Evolutionary conservation across 805 yeast genomes (phyloP).

Genomic region (Limtongozyma cylindracea): DNA sequence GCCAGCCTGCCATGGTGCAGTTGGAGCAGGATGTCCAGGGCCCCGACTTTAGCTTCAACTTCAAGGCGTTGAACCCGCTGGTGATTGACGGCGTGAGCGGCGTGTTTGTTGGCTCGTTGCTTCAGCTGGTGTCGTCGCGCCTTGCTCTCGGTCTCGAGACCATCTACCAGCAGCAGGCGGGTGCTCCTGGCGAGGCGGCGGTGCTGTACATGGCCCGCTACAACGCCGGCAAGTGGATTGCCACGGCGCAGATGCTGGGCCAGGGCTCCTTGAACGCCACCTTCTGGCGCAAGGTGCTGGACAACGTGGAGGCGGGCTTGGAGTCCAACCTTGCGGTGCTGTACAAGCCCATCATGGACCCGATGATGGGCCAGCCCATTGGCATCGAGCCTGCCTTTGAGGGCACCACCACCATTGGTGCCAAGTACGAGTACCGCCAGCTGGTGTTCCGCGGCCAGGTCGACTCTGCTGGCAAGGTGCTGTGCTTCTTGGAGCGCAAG

Average conservation of each 20-base stretch:
- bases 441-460: conserved; percentile 87
- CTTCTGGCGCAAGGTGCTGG: conserved; percentile 84
- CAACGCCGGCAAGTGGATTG: conserved; percentile 74
- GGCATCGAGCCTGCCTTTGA: conserved; percentile 44
- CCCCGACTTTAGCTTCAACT: conserved; percentile 63
- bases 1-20: conserved; percentile 86
- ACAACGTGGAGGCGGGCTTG: conserved; percentile 84
- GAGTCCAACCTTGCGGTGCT: conserved; percentile 67
- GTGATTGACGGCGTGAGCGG: conserved; percentile 58
- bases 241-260: conserved; percentile 80
- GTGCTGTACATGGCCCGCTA: conserved; percentile 80
- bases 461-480: conserved; percentile 77
- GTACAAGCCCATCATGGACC: conserved; percentile 48
- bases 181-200: conserved; percentile 72
- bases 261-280: conserved; percentile 77
- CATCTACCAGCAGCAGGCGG: conserved; percentile 51
- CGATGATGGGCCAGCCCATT: conserved; percentile 53
- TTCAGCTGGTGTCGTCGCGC: conserved; percentile 70
- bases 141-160: conserved; percentile 84
- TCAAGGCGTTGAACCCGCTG: conserved; percentile 81
- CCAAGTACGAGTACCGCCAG: conserved; percentile 94
- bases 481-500: conserved; percentile 80
- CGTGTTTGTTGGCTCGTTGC: conserved; percentile 72
- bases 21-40: conserved; percentile 92
- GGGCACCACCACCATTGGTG: conserved; percentile 84